These are phyloP conservation scores for Suillus clintonianus DNA, from an alignment of 768 basidiomycete species.

Conservation along the genomic window DNA sequence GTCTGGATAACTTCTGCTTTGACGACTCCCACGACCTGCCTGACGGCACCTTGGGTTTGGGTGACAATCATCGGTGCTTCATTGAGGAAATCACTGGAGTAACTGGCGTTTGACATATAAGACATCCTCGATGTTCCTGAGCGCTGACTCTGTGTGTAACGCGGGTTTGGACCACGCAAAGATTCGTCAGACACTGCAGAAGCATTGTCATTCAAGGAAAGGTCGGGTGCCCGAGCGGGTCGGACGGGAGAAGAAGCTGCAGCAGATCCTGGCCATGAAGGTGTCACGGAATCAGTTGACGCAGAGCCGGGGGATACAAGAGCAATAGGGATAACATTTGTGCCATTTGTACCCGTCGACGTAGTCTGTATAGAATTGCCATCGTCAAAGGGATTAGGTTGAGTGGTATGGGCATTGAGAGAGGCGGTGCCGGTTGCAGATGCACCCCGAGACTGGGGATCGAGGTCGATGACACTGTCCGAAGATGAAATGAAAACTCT, in stretches of 20 bases:
- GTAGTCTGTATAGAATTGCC: slow-evolving; percentile 77
- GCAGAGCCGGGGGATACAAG: slow-evolving; percentile 64
- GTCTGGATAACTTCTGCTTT: slow-evolving; percentile 80
- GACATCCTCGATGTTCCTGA: slow-evolving; percentile 66
- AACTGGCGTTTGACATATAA: slow-evolving; percentile 74
- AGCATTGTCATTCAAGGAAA: slow-evolving; percentile 64
- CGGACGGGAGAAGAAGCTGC: slow-evolving; percentile 47
- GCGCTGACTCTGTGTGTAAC: slow-evolving; percentile 48
- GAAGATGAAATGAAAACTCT: slow-evolving; percentile 51
- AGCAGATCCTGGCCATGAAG: slow-evolving; percentile 31
- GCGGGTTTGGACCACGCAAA: slow-evolving; percentile 36
- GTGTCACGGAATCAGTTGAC: slow-evolving; percentile 24
- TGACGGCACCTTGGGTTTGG: slow-evolving; percentile 58
- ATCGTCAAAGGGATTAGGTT: slow-evolving; percentile 76
- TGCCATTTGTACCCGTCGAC: slow-evolving; percentile 70
- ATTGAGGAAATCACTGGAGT: slow-evolving; percentile 75
- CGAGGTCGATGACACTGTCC: slow-evolving; percentile 58
- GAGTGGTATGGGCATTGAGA: slow-evolving; percentile 18
- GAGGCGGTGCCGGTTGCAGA: slow-evolving; percentile 10
- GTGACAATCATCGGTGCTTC: slow-evolving; percentile 85
- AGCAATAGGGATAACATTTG: slow-evolving; percentile 88
- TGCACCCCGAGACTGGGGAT: slow-evolving; percentile 48
- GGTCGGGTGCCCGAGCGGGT: slow-evolving; percentile 59
- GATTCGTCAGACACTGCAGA: slow-evolving; percentile 60
- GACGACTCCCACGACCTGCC: slow-evolving; percentile 74